Evolutionary conservation across 169 alveolate genomes (phyloP), one percentile per base, ranked within the genome.

Genomic region (Cryptosporidium ubiquitum): DNA sequence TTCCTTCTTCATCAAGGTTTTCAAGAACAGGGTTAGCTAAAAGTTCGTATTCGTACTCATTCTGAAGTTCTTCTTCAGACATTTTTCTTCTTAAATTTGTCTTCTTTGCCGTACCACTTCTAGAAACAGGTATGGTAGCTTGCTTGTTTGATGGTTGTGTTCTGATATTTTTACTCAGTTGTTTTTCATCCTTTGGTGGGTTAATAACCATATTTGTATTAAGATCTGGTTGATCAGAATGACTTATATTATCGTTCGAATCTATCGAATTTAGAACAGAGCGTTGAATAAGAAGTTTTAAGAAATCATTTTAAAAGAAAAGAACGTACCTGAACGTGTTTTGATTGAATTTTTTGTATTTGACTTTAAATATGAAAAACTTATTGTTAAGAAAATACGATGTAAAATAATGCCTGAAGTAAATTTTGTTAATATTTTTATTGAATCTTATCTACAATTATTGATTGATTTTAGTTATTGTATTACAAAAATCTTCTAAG

Each of bases 381-480:
- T 71, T 20, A 51, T 23, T 40, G 89, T 79, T 10, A 79, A 64
- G 79, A 79, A 79, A 58, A 79, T 79, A 60, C 79, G 71, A 47
- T 79, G 74, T 40, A 79, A 42, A 39, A 79, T 79, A 16, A 64
- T 23, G 5, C 89, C 89, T 79, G 26, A 29, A 79, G 35, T 26
- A 42, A 40, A 64, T 14, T 40, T 12, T 10, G 68, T 58, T 39
- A 79, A 44, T 61, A 26, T n/a, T n/a, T 1, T 10, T 20, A 31
- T 52, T 31, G 26, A 68, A 26, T 58, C 23, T 10, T 35, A 29
- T 70, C 37, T 44, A 10, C 23, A 69, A 69, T 69, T 31, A 10
- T 31, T 58, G 64, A 55, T 55, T n/a, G 18, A n/a, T 55, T 55
- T 26, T 55, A 35, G 66, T 26, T 26, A 23, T 55, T 55, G 1